A percentile compares a stretch with the other conserved stretches of the same genome.
Conservation (phyloP, 2,329 filamentous ascomycete species). For the Diaporthe citri region DNA sequence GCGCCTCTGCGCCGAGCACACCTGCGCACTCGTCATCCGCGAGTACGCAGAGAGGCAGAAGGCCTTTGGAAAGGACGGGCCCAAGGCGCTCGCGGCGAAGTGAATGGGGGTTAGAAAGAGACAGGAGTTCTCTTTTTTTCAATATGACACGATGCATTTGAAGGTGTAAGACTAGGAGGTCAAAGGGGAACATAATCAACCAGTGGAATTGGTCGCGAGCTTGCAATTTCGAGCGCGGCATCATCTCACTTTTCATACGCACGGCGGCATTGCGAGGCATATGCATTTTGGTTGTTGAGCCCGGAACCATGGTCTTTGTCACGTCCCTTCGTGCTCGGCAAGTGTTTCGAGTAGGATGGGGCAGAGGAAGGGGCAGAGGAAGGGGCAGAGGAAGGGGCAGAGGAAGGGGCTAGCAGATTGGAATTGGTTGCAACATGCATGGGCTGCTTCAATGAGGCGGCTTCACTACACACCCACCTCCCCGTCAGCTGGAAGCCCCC, state of each 20-base stretch:
- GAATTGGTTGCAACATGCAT: background rate
- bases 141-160: background rate
- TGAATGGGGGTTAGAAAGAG: background rate
- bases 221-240: conserved; percentile 34
- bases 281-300: background rate
- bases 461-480: background rate
- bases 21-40: conserved; percentile 84
- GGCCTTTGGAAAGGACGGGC: conserved; percentile 60
- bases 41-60: conserved; percentile 78
- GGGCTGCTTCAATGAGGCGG: background rate
- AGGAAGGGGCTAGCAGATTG: background rate
- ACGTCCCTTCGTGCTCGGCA: background rate
- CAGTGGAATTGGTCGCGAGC: background rate
- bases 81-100: conserved; percentile 37
- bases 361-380: too few species aligned
- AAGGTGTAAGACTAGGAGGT: background rate
- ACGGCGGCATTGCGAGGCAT: conserved; percentile 9
- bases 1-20: conserved; percentile 87
- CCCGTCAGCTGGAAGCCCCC: background rate
- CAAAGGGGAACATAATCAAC: too few species aligned
- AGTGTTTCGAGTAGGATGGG: background rate
- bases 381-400: too few species aligned
- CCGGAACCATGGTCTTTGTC: background rate
- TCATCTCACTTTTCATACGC: conserved; percentile 1
- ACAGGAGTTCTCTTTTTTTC: background rate